A percentile compares a stretch with the other conserved stretches of the same genome.
These are phyloP conservation scores for Pichiaceae sp. DNA, from an alignment of 1,139 yeast genomes.

Conservation along the genomic window DNA sequence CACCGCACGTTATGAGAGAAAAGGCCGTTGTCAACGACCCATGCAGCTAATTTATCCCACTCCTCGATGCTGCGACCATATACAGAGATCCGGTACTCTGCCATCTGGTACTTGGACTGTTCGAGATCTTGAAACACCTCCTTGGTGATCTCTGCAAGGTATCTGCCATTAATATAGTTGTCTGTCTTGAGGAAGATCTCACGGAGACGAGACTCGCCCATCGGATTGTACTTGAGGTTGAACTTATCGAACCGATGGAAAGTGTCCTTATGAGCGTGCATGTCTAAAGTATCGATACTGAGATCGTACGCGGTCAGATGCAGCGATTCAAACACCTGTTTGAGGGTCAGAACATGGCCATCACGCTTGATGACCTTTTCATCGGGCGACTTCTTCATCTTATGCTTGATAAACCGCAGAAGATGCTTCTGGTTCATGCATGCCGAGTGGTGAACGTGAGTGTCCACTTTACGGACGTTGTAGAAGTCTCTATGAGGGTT, in stretches of 20 bases:
- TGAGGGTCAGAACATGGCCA: slow-evolving; percentile 78
- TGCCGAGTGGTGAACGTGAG: slow-evolving; percentile 98
- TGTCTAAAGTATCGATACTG: slow-evolving; percentile 92
- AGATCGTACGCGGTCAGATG: slow-evolving; percentile 89
- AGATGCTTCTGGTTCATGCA: slow-evolving; percentile 98
- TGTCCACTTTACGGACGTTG: slow-evolving; percentile 96
- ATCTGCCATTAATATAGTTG: slow-evolving; percentile 80
- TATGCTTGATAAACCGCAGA: slow-evolving; percentile 87
- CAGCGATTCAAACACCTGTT: slow-evolving; percentile 83
- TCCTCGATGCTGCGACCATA: slow-evolving; percentile 86
- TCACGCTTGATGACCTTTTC: slow-evolving; percentile 93
- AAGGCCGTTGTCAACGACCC: slow-evolving; percentile 91
- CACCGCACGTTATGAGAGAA: slow-evolving; percentile 93
- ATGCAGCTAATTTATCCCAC: slow-evolving; percentile 91
- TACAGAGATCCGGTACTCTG: slow-evolving; percentile 87
- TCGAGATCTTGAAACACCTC: slow-evolving; percentile 94
- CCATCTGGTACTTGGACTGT: slow-evolving; percentile 93
- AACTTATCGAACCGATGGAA: slow-evolving; percentile 97
- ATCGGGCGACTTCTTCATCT: slow-evolving; percentile 69
- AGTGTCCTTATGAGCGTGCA: slow-evolving; percentile 98
- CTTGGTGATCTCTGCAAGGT: slow-evolving; percentile 85
- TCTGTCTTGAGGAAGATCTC: slow-evolving; percentile 95
- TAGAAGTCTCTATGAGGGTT: slow-evolving; percentile 96
- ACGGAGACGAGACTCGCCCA: slow-evolving; percentile 94
- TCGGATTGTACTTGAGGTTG: slow-evolving; percentile 93